These are phyloP conservation scores for Leccinum subgranulosum DNA, from an alignment of 768 basidiomycete species.

Conservation along the genomic window DNA sequence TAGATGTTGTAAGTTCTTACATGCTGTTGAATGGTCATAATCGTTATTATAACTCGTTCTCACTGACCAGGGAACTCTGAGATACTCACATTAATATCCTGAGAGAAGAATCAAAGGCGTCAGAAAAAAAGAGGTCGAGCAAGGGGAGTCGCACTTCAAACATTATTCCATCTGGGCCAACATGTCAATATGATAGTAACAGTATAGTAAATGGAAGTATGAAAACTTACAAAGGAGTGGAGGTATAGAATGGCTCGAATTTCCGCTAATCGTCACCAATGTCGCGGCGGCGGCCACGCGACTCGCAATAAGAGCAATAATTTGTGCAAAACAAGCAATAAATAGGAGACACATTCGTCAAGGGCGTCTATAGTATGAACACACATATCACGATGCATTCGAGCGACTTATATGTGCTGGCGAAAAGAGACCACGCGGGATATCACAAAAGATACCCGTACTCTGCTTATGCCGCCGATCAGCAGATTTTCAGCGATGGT, in stretches of 20 bases:
- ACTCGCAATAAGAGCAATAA: not conserved
- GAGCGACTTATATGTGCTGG: not conserved
- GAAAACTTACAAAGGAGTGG: constrained; percentile 44
- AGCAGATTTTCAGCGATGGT: not conserved
- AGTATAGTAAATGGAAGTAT: not conserved
- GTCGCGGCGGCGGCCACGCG: not conserved
- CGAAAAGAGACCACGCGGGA: not conserved
- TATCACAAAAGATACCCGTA: not conserved
- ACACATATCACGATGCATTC: not conserved
- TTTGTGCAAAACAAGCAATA: not conserved
- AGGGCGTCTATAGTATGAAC: not conserved
- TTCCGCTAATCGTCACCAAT: constrained; percentile 42
- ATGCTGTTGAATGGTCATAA: constrained; percentile 23
- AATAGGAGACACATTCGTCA: not conserved
- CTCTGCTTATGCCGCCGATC: not conserved
- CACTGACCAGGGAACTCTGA: not conserved
- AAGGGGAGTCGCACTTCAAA: constrained; percentile 43
- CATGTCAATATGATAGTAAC: not conserved
- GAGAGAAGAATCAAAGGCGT: not conserved
- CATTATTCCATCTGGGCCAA: constrained; percentile 48
- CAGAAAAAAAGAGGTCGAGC: not conserved
- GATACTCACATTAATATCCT: constrained; percentile 59
- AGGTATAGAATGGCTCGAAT: constrained; percentile 50
- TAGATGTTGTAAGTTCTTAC: constrained; percentile 18
- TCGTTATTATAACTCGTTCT: not conserved